Conservation (phyloP, 2,329 filamentous ascomycete genomes). For the Fonsecaea multimorphosa region DNA sequence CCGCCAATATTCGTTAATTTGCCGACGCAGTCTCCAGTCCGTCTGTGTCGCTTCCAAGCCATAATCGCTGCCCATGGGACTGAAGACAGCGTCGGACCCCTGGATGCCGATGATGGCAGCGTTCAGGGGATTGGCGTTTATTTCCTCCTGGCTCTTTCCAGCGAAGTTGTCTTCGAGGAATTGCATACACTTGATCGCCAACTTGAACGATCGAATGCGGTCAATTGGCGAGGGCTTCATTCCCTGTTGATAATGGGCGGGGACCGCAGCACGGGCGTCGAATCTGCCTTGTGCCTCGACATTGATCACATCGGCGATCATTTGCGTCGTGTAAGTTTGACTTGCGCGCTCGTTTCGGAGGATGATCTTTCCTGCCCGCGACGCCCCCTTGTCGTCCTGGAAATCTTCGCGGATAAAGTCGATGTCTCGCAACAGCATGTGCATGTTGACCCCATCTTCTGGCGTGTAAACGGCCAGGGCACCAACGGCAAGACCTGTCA, state of each 20-base stretch:
- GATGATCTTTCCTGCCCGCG: constrained; percentile 88
- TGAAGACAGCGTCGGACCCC: constrained; percentile 88
- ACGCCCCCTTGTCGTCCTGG: constrained; percentile 81
- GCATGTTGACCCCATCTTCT: constrained; percentile 91
- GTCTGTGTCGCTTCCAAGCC: constrained; percentile 82
- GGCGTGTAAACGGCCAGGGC: constrained; percentile 94
- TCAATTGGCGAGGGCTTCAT: constrained; percentile 95
- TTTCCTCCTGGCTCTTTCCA: constrained; percentile 68
- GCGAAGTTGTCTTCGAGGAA: constrained; percentile 78
- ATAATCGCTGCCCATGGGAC: constrained; percentile 68
- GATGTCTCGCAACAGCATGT: constrained; percentile 91
- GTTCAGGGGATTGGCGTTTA: constrained; percentile 75
- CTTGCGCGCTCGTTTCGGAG: constrained; percentile 94
- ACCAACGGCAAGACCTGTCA: constrained; percentile 89
- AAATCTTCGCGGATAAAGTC: constrained; percentile 87
- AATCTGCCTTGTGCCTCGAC: constrained; percentile 92
- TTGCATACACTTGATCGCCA: constrained; percentile 93
- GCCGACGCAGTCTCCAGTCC: constrained; percentile 89
- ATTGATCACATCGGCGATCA: constrained; percentile 94
- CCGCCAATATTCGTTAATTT: constrained; percentile 85
- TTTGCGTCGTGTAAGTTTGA: constrained; percentile 87
- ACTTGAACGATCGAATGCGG: constrained; percentile 84
- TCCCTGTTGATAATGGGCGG: constrained; percentile 93
- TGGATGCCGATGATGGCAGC: constrained; percentile 88
- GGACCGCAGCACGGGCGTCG: constrained; percentile 88